Evolutionary conservation across 2,329 filamentous ascomycete genomes (phyloP).

Genomic region (Chrysosphaeria jannelii): DNA sequence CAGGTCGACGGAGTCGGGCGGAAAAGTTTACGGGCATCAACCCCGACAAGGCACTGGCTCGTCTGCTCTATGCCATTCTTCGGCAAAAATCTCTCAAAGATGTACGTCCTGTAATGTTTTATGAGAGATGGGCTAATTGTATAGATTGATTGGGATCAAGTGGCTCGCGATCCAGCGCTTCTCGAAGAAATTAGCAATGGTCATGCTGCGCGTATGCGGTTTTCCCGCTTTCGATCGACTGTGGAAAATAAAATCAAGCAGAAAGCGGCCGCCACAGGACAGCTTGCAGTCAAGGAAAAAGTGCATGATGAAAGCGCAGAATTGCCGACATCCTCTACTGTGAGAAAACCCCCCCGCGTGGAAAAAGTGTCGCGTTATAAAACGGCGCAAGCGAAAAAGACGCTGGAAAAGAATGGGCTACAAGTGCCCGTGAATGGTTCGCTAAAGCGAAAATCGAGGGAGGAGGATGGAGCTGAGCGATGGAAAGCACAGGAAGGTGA

Average conservation of each 20-base stretch:
- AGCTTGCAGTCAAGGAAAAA: neutral
- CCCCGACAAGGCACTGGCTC: constrained; percentile 23
- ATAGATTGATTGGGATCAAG: constrained; percentile 28
- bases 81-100: constrained; percentile 29
- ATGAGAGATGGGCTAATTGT: neutral
- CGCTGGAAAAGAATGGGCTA: too few species aligned
- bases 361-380: too few species aligned
- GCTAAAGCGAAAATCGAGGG: too few species aligned
- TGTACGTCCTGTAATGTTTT: constrained; percentile 12
- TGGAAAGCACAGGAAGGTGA: too few species aligned
- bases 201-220: constrained; percentile 29
- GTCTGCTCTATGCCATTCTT: constrained; percentile 27
- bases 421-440: too few species aligned
- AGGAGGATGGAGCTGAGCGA: too few species aligned
- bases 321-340: too few species aligned
- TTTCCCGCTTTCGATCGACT: constrained; percentile 18
- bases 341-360: too few species aligned
- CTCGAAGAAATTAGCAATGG: constrained; percentile 24
- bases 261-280: neutral
- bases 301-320: too few species aligned
- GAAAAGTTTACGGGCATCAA: constrained; percentile 10
- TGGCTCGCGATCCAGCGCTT: constrained; percentile 22
- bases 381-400: too few species aligned
- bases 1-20: too few species aligned
- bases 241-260: constrained; percentile 7